Evolutionary conservation across 768 basidiomycete species (phyloP).

Genomic region (Lenzites betulinus): DNA sequence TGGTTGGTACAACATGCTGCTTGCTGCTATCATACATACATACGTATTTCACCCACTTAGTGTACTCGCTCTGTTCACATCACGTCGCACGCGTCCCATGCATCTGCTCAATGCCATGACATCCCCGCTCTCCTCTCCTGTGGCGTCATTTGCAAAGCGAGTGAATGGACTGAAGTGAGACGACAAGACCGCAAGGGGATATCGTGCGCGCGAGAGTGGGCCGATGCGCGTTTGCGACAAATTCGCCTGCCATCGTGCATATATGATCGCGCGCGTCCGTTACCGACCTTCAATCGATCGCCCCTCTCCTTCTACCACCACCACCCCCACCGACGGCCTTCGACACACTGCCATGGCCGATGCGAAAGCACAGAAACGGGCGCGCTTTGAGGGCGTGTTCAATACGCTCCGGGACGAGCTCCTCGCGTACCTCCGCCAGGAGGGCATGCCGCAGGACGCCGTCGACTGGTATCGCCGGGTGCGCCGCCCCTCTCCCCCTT

Average conservation of each 20-base stretch:
- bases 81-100: conserved; percentile 1
- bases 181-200: not conserved
- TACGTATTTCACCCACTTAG: not conserved
- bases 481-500: conserved; percentile 29
- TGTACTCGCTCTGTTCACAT: not conserved
- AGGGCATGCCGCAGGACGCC: conserved; percentile 84
- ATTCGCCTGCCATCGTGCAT: not conserved
- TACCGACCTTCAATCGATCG: not conserved
- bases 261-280: not conserved
- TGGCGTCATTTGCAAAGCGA: not conserved
- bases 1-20: not conserved
- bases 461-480: conserved; percentile 85
- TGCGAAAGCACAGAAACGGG: conserved; percentile 36
- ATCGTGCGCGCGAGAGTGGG: not conserved
- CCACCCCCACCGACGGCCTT: not conserved
- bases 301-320: not conserved
- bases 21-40: not conserved
- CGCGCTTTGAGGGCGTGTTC: conserved; percentile 75
- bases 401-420: conserved; percentile 75
- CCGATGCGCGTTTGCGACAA: conserved; percentile 1
- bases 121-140: not conserved
- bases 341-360: conserved; percentile 10
- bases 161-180: not conserved
- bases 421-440: conserved; percentile 59
- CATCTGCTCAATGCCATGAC: not conserved